phyloP scores from a whole-genome alignment of 164 flowering plant genomes.

The Euptelea pleiosperma region DNA sequence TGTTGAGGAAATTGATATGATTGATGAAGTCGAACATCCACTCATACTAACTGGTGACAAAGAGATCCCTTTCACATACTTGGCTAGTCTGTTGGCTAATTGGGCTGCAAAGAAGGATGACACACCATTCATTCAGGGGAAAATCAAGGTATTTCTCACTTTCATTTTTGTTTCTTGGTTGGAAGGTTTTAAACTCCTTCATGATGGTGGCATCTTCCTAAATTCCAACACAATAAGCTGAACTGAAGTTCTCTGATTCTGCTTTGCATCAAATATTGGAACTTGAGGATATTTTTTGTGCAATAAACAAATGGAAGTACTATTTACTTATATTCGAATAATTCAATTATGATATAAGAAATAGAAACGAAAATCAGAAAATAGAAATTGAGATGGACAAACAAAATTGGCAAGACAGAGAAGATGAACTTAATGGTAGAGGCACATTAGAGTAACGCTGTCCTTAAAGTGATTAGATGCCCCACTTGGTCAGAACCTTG shows the following conservation, averaged over 20 bases:
- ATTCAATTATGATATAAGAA: no score
- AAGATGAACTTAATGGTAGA: no score
- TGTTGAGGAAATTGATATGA: slow-evolving; percentile 27
- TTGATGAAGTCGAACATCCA: slow-evolving; percentile 45
- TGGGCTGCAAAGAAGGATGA: slow-evolving; percentile 42
- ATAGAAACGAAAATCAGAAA: no score
- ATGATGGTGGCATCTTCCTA: neutral
- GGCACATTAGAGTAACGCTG: no score
- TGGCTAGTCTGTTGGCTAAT: slow-evolving; percentile 63
- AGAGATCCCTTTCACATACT: slow-evolving; percentile 80
- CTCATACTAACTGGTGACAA: slow-evolving; percentile 39
- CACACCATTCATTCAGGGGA: slow-evolving; percentile 48
- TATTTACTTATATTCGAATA: no score
- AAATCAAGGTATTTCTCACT: slow-evolving; percentile 57
- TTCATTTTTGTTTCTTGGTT: neutral
- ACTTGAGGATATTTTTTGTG: no score
- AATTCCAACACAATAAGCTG: neutral
- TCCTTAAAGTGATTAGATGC: no score
- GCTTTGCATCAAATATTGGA: no score
- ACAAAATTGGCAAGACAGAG: no score
- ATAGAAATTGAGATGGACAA: no score
- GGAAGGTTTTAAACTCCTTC: neutral
- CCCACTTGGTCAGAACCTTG: no score
- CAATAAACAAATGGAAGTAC: no score
- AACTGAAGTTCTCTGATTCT: neutral